Base-by-base conservation (phyloP, 1,139 yeast species). In the Blastobotrys illinoisensis region DNA sequence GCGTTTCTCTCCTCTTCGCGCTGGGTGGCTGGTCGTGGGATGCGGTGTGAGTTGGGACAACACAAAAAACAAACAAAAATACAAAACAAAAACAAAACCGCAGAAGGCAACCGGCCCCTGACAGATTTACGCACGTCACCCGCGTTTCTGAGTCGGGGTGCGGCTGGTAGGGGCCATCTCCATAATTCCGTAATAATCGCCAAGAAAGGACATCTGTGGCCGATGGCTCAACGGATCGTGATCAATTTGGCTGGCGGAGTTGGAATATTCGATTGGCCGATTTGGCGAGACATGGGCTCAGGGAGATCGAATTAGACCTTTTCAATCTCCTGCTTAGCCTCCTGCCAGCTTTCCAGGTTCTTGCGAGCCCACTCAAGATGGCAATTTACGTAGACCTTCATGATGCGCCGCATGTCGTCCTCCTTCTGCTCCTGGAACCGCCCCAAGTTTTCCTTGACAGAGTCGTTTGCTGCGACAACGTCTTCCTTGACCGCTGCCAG, bases 291-390 rank as follows among this genome's bases (percentile, higher is more conserved):
- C 20, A 21, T 21, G 23, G 23, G 23, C 6, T 21, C 23, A 21
- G 6, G 47, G 21, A 9, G 47, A 14, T n/a, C 9, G 16, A n/a
- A 23, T 20, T 54, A 61, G 52, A 62, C 53, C 52, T 62, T 60
- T 36, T 61, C 61, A 5, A 69, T 67, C 51, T 68, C 68, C 3
- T 60, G 62, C 52, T 75, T 76, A 11, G 86, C 83, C 58, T 85
- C 90, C 63, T 83, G 84, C 93, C 93, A 86, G 51, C 81, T 77
- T 61, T 85, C 89, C 51, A 83, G 71, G 64, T 85, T 85, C 71
- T 83, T 83, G 62, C 76, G 77, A 3, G 88, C 88, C 90, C 91
- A 86, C 56, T 79, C 82, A 44, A 83, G 72, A 49, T 86, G 77
- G 56, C 81, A 79, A 47, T 79, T 73, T 55, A 84, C 79, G 63